These are phyloP conservation scores for Mycena citricolor DNA, from an alignment of 1,284 basidiomycete genomes.

Conservation along the genomic window DNA sequence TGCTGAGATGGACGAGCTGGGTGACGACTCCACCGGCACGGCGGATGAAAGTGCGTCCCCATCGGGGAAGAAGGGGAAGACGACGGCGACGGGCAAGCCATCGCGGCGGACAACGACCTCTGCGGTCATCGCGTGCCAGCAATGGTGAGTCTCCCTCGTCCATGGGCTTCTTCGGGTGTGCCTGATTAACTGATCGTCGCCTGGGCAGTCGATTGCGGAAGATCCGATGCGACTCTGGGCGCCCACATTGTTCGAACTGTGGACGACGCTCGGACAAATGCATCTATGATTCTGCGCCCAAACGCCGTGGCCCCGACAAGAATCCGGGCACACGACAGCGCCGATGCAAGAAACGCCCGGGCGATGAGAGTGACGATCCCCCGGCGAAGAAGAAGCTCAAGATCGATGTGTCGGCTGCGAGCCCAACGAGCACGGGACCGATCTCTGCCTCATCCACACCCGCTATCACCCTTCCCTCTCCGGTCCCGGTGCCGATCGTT, in stretches of 20 bases:
- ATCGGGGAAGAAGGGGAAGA: too few species aligned
- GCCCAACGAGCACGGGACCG: neutral
- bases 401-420: neutral
- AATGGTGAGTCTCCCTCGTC: slow-evolving; percentile 15
- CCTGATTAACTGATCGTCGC: neutral
- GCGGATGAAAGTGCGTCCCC: too few species aligned
- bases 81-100: too few species aligned
- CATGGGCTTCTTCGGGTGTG: too few species aligned
- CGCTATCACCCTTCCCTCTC: slow-evolving; percentile 12
- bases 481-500: slow-evolving; percentile 1
- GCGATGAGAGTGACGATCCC: slow-evolving; percentile 1
- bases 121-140: slow-evolving; percentile 20
- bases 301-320: slow-evolving; percentile 80
- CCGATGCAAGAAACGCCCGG: slow-evolving; percentile 69
- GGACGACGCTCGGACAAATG: slow-evolving; percentile 68
- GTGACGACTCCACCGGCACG: too few species aligned
- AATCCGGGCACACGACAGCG: slow-evolving; percentile 76
- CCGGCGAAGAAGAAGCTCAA: neutral
- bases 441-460: neutral
- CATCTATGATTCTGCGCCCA: slow-evolving; percentile 75
- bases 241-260: slow-evolving; percentile 78
- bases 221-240: slow-evolving; percentile 79
- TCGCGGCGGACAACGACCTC: slow-evolving; percentile 10
- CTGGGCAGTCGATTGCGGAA: slow-evolving; percentile 66
- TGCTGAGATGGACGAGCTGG: too few species aligned